phyloP scores from a whole-genome alignment of 2,329 filamentous ascomycete species.

The Orbilia brochopaga region DNA sequence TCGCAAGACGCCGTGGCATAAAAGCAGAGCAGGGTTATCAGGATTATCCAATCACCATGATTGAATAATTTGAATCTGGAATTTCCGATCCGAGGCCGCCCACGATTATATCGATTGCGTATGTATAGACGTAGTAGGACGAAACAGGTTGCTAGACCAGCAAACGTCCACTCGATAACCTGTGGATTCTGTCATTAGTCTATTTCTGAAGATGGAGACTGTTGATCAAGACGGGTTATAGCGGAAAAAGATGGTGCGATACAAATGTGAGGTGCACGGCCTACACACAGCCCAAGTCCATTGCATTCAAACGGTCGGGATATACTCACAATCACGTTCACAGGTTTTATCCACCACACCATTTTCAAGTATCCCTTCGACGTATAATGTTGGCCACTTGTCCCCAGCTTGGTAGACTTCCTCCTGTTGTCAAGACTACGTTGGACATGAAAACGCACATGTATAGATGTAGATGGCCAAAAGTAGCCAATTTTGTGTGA shows the following conservation, averaged over 20 bases:
- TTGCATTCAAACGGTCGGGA: neutral
- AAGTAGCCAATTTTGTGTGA: too few species aligned
- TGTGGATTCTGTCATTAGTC: neutral
- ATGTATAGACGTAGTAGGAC: conserved; percentile 23
- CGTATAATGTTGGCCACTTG: neutral
- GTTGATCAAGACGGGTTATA: too few species aligned
- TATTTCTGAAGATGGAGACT: neutral
- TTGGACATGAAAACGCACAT: too few species aligned
- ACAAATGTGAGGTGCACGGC: too few species aligned
- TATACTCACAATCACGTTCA: conserved; percentile 13
- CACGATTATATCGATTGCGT: conserved; percentile 10
- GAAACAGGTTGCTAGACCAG: conserved; percentile 14
- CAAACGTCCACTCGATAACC: conserved; percentile 21
- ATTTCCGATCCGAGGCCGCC: neutral
- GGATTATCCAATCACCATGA: conserved; percentile 22
- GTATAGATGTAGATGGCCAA: too few species aligned
- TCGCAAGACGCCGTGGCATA: conserved; percentile 14
- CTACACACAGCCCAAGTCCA: neutral
- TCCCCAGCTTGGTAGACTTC: neutral
- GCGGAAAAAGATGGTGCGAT: too few species aligned
- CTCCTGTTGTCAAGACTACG: too few species aligned
- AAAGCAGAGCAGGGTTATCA: conserved; percentile 23
- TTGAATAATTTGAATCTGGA: conserved; percentile 8
- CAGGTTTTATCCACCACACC: conserved; percentile 17
- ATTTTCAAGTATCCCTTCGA: neutral